Evolutionary conservation across 257 asterid genomes (phyloP).

Genomic region (Solanum raphanifolium): DNA sequence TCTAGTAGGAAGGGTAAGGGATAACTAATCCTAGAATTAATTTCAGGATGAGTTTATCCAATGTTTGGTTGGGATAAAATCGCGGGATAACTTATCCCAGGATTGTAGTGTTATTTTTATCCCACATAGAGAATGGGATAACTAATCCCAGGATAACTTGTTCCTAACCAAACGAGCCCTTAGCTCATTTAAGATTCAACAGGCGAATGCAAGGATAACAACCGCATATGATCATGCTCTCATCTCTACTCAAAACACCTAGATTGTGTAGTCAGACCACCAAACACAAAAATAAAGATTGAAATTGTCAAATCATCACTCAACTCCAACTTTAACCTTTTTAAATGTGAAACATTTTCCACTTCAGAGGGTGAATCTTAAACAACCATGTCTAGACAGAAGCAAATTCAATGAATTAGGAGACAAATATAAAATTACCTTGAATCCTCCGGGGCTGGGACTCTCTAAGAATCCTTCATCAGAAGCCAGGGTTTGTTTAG

Average conservation of each 20-base stretch:
- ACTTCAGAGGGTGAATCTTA: neutral
- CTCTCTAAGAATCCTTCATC: conserved; percentile 98
- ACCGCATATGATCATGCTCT: neutral
- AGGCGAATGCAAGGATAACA: neutral
- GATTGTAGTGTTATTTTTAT: neutral
- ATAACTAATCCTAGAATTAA: neutral
- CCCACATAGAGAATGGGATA: neutral
- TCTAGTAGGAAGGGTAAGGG: neutral
- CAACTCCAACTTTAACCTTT: neutral
- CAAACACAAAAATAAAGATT: neutral
- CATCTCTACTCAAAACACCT: neutral
- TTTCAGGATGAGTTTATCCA: neutral
- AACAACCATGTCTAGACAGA: neutral
- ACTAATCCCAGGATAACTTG: neutral
- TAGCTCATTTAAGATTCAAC: neutral
- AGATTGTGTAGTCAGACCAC: neutral
- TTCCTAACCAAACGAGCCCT: neutral
- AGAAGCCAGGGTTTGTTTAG: conserved; percentile 82
- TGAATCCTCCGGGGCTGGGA: conserved; percentile 77
- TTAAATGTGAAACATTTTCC: neutral
- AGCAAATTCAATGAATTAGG: neutral
- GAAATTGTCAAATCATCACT: neutral
- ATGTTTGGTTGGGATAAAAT: neutral
- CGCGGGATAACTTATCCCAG: neutral
- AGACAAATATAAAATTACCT: conserved; percentile 44